Evolutionary conservation across 352 stramenopile species (phyloP), one percentile per base, ranked within the genome.

Genomic region (Halophytophthora batemanensis): DNA sequence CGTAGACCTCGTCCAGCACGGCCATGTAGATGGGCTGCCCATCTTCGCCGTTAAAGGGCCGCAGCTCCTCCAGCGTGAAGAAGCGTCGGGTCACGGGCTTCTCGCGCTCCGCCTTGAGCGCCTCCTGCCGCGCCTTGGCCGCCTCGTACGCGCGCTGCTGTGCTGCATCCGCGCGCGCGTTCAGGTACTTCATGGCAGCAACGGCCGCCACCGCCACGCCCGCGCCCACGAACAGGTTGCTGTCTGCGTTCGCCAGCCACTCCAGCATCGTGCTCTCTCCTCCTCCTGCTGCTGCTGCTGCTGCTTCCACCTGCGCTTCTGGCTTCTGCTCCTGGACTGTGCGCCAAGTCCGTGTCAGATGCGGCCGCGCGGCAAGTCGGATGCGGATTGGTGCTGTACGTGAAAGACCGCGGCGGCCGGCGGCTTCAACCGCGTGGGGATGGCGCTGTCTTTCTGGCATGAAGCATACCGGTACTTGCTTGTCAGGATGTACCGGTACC

Each of bases 1-100:
- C 96, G 77, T 98, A 99, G 2, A 99, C 91, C 41, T 96, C 91
- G 31, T 97, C 93, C 59, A 93, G 74, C n/a, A 98, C 56, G 14
- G 82, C 92, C 28, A 99, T 89, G 69, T 98, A 99, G 36, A 98
- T 96, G 15, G 91, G 88, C 52, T 96, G 96, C 36, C 74, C 72
- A 61, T 94, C 74, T 40, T 90, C 86, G 17, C 93, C 95, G 64
- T 97, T 93, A 69, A 98, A 98, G 18, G 83, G 66, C 36, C 76
- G 58, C 19, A 98, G 71, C 66, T 98, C 90, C 50, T 95, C 80
- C 2, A 69, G 51, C 29, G 94, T 98, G 67, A 98, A 98, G 65
- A 97, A 98, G 33, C 86, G 81, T 7, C 81, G 86, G 53, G 64
- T 49, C 40, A 88, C 64, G 45, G 59, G 65, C 53, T 88, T 78